Evolutionary conservation across 116 monocot genomes (phyloP), one percentile per base, ranked within the genome.

Genomic region (Thalassia testudinum): DNA sequence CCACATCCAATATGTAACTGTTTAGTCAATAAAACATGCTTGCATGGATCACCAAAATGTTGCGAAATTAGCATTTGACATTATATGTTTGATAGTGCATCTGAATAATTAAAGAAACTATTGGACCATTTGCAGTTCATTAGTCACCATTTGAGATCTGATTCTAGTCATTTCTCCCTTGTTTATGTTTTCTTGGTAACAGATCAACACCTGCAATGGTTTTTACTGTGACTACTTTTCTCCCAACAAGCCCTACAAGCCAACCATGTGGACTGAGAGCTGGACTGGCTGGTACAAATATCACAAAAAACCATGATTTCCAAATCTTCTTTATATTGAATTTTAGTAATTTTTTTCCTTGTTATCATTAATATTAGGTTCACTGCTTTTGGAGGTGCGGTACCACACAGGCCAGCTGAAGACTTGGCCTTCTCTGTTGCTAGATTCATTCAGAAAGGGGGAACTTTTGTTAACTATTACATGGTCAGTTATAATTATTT

Each of bases 201-300:
- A 87, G 93, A 87, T 95, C 49, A 74, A 95, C 65, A 63, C 88
- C 12, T 95, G 95, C 70, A 95, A 95, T 57, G 95, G 95, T 19
- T 95, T 85, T 52, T 95, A 95, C 70, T 95, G 95, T 15, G 88
- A 95, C 59, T 62, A 78, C 38, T 95, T 95, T 72, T 63, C 79
- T 24, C 95, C 95, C 7, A 88, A 88, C 66, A 71, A 77, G 58
- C 51, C 62, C 12, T 74, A 81, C 63, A 95, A 88, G 60, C 95
- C 88, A 26, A 79, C 69, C 5, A 88, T 95, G 70, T 95, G 95
- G 95, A 88, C 95, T 25, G 95, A 95, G 60, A 78, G 75, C 40
- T 95, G 95, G 95, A 95, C 81, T 54, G 95, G 79, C 68, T 95
- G 95, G 95, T 88, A 69, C 21, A 45, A 1, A 13, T 16, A 6